Conservation (phyloP, 345 rosid species). For the Aquilaria yunnanensis region DNA sequence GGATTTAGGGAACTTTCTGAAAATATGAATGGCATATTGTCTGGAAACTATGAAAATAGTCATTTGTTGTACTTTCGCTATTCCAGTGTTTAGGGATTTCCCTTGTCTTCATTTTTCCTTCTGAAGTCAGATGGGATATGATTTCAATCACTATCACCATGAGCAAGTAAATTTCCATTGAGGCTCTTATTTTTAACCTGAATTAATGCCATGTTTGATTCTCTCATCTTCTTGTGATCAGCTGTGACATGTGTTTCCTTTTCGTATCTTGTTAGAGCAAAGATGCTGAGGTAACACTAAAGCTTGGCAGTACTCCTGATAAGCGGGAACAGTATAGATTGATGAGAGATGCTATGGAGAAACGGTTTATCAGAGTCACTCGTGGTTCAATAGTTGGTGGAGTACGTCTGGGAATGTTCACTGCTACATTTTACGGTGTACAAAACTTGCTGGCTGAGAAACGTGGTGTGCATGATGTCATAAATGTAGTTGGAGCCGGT, state of each 20-base stretch:
- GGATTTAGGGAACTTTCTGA: too few relatives aligned
- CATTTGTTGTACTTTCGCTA: too few relatives aligned
- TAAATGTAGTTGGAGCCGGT: constrained; percentile 83
- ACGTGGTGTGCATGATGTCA: constrained; percentile 73
- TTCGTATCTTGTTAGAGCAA: constrained; percentile 49
- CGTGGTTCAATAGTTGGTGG: constrained; percentile 93
- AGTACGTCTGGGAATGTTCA: constrained; percentile 86
- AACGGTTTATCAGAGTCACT: constrained; percentile 74
- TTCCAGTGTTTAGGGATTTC: too few relatives aligned
- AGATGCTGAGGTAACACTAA: constrained; percentile 94
- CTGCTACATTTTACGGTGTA: constrained; percentile 71
- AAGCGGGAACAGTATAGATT: constrained; percentile 80
- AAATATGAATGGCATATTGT: too few relatives aligned
- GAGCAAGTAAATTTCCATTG: too few relatives aligned
- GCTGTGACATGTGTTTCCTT: constrained; percentile 1
- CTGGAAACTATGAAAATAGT: too few relatives aligned
- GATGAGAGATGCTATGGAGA: constrained; percentile 98
- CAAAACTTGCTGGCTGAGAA: constrained; percentile 81
- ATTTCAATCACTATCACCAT: too few relatives aligned
- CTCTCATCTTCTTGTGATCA: background rate
- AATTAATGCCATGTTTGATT: too few relatives aligned
- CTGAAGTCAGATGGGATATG: too few relatives aligned
- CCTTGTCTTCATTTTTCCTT: too few relatives aligned
- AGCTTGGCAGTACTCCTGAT: constrained; percentile 91
- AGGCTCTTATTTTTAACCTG: too few relatives aligned